Conservation (phyloP, 2,329 filamentous ascomycete species). For the Talaromyces rugulosus region DNA sequence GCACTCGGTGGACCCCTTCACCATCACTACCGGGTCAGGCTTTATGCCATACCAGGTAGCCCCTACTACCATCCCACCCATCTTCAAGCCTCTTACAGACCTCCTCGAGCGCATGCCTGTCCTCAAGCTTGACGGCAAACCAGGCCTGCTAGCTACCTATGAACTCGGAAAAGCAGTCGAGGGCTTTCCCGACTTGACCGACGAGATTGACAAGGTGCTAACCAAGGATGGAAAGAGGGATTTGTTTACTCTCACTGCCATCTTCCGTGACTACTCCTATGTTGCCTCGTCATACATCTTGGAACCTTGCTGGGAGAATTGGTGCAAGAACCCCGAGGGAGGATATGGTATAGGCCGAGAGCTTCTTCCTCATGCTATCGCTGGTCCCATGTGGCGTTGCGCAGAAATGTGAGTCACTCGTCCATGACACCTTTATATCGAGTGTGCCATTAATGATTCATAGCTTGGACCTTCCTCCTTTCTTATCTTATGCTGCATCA, state of each 20-base stretch:
- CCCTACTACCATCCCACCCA: conserved; percentile 57
- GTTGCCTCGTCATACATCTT: conserved; percentile 83
- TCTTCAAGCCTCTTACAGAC: conserved; percentile 69
- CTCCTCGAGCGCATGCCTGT: conserved; percentile 76
- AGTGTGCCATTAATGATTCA: background rate
- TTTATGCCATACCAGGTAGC: conserved; percentile 41
- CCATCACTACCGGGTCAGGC: conserved; percentile 43
- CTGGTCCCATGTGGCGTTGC: conserved; percentile 77
- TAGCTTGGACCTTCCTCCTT: conserved; percentile 74
- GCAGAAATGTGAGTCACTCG: conserved; percentile 71
- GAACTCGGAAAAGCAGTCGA: conserved; percentile 72
- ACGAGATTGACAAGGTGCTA: conserved; percentile 64
- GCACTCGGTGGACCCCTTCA: conserved; percentile 43
- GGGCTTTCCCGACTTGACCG: conserved; percentile 74
- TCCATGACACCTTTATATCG: background rate
- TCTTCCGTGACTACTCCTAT: conserved; percentile 91
- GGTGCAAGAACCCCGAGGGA: conserved; percentile 54
- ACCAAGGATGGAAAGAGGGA: conserved; percentile 54
- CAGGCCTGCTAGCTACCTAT: conserved; percentile 72
- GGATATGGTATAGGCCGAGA: conserved; percentile 75
- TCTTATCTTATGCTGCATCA: conserved; percentile 76
- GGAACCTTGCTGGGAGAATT: conserved; percentile 82
- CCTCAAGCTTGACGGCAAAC: conserved; percentile 65
- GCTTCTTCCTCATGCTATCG: conserved; percentile 67
- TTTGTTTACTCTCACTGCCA: conserved; percentile 73